Evolutionary conservation across 2,329 filamentous ascomycete genomes (phyloP).

Genomic region (Alternaria novae-zelandiae): DNA sequence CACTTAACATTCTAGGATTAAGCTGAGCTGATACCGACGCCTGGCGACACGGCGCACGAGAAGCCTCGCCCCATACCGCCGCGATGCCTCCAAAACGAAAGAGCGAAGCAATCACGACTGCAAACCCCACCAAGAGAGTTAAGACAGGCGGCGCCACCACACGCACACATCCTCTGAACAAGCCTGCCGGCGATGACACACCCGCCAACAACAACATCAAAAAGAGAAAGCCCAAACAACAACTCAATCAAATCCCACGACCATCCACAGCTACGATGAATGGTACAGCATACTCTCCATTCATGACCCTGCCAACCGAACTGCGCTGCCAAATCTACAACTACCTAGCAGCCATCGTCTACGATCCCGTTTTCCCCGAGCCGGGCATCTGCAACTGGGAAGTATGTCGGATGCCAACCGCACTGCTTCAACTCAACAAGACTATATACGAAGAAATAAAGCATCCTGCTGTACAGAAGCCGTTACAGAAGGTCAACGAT

Average conservation of each 20-base stretch:
- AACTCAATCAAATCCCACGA: neutral
- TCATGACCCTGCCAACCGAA: neutral
- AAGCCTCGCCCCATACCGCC: neutral
- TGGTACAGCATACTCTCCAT: neutral
- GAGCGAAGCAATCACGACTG: neutral
- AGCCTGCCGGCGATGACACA: neutral
- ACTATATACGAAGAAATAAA: neutral
- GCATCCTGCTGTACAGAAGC: neutral
- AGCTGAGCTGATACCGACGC: neutral
- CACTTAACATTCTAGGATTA: neutral
- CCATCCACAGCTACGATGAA: neutral
- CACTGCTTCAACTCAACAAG: neutral
- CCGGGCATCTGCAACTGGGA: neutral
- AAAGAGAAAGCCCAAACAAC: neutral
- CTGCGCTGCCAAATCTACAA: neutral
- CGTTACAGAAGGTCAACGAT: neutral
- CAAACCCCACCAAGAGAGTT: neutral
- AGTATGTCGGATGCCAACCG: neutral
- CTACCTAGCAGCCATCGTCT: neutral
- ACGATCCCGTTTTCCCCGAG: neutral
- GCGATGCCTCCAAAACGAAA: neutral
- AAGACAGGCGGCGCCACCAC: neutral
- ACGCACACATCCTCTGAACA: neutral
- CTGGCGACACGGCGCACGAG: neutral
- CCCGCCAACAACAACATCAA: neutral